Evolutionary conservation across 495 filamentous ascomycete genomes (phyloP).

Genomic region (Talaromyces ruber): DNA sequence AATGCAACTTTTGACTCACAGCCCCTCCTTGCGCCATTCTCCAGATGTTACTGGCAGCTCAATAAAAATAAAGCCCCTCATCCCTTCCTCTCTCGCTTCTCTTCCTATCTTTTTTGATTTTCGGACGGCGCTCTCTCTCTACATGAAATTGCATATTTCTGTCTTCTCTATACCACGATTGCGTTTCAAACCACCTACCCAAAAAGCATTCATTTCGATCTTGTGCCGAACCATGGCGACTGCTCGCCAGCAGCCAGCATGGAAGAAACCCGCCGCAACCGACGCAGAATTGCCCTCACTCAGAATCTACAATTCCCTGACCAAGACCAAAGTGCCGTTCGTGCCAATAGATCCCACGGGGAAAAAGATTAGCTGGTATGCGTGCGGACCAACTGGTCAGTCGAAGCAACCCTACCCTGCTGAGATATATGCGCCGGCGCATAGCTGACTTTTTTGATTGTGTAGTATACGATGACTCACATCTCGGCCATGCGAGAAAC

Average conservation of each 20-base stretch:
- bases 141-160: not conserved
- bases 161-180: not conserved
- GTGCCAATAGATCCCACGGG: slow-evolving; percentile 57
- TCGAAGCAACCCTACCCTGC: not conserved
- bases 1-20: not conserved
- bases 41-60: not conserved
- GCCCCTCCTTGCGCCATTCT: not conserved
- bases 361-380: slow-evolving; percentile 79
- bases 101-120: not conserved
- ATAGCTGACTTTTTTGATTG: not conserved
- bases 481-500: slow-evolving; percentile 87
- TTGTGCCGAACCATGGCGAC: slow-evolving; percentile 15
- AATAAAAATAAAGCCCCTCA: not conserved
- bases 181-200: slow-evolving; percentile 1
- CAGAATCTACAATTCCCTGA: slow-evolving; percentile 66
- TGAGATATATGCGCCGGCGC: not conserved
- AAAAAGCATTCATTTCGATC: not conserved
- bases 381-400: slow-evolving; percentile 67
- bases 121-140: not conserved
- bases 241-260: slow-evolving; percentile 40
- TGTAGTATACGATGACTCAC: slow-evolving; percentile 74
- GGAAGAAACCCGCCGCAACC: slow-evolving; percentile 31
- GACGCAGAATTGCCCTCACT: slow-evolving; percentile 29
- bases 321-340: slow-evolving; percentile 64
- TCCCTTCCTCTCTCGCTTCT: not conserved